phyloP scores from a whole-genome alignment of 306 rosid genomes.

The Macrotyloma uniflorum region DNA sequence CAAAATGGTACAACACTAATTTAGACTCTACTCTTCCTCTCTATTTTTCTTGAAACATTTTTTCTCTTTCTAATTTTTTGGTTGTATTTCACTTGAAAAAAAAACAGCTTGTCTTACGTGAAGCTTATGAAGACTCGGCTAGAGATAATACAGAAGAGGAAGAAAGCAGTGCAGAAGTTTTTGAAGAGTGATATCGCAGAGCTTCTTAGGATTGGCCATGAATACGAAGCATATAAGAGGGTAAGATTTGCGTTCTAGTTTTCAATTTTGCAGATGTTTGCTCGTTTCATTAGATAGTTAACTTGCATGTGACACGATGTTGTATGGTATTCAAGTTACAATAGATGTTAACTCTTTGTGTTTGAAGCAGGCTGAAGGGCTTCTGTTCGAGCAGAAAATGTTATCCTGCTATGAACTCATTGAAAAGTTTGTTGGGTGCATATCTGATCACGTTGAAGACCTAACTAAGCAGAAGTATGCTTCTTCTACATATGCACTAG shows the following conservation, averaged over 20 bases:
- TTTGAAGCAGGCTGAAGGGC: slow-evolving; percentile 58
- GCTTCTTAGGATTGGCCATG: slow-evolving; percentile 63
- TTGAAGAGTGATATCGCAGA: slow-evolving; percentile 68
- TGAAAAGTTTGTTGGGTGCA: slow-evolving; percentile 54
- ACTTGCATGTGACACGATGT: not conserved
- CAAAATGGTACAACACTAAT: slow-evolving; percentile 59
- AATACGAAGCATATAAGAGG: slow-evolving; percentile 67
- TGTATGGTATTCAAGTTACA: not conserved
- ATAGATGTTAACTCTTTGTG: slow-evolving; percentile 4
- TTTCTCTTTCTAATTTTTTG: slow-evolving; percentile 20
- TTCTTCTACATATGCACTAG: not conserved
- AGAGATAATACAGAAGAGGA: slow-evolving; percentile 56
- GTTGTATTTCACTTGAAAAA: slow-evolving; percentile 8
- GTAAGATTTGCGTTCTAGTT: slow-evolving; percentile 41
- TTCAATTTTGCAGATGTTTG: not conserved
- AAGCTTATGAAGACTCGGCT: slow-evolving; percentile 52
- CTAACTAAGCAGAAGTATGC: slow-evolving; percentile 63
- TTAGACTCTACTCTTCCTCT: not conserved
- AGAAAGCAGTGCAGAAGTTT: slow-evolving; percentile 52
- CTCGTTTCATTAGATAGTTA: not conserved
- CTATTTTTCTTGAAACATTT: not conserved
- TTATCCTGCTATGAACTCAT: slow-evolving; percentile 56
- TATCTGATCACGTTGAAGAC: slow-evolving; percentile 56
- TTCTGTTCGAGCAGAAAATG: slow-evolving; percentile 64
- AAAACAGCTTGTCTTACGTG: slow-evolving; percentile 59